Evolutionary conservation across 805 yeast genomes (phyloP).

Genomic region (Myxozyma neglecta): DNA sequence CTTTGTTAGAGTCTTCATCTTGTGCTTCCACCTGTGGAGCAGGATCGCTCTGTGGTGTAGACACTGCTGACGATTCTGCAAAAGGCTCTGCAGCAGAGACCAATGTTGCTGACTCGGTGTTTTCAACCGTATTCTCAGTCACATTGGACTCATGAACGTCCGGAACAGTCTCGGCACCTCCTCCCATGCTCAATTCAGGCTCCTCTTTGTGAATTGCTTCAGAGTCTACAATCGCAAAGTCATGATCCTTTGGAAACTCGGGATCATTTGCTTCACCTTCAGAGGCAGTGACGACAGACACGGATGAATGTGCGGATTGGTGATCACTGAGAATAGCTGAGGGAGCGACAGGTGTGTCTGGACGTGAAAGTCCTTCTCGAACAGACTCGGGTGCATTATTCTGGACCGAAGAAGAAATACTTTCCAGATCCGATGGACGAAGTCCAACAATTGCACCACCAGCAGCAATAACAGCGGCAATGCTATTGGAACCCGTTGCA

Average conservation of each 20-base stretch:
- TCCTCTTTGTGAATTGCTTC: neutral
- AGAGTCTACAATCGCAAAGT: neutral
- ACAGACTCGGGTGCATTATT: constrained; percentile 91
- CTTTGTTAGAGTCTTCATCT: constrained; percentile 20
- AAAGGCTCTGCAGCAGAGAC: too few relatives aligned
- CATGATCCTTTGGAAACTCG: neutral
- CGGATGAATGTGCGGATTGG: constrained; percentile 38
- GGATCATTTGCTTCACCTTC: constrained; percentile 33
- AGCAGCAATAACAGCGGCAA: constrained; percentile 5
- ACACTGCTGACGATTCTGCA: too few relatives aligned
- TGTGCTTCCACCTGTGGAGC: constrained; percentile 11
- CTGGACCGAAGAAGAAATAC: constrained; percentile 85
- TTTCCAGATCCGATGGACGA: constrained; percentile 37
- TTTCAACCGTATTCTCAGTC: neutral
- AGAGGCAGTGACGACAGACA: constrained; percentile 24
- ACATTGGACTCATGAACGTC: neutral
- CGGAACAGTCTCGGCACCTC: neutral
- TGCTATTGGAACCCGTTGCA: neutral
- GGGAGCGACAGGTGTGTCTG: constrained; percentile 41
- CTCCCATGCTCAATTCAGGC: constrained; percentile 2
- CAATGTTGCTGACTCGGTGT: neutral
- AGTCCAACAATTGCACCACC: constrained; percentile 8
- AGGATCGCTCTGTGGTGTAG: too few relatives aligned
- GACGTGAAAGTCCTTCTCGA: constrained; percentile 52
- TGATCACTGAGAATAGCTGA: constrained; percentile 10